Evolutionary conservation across 345 rosid species (phyloP).

Genomic region (Reutealis trisperma): DNA sequence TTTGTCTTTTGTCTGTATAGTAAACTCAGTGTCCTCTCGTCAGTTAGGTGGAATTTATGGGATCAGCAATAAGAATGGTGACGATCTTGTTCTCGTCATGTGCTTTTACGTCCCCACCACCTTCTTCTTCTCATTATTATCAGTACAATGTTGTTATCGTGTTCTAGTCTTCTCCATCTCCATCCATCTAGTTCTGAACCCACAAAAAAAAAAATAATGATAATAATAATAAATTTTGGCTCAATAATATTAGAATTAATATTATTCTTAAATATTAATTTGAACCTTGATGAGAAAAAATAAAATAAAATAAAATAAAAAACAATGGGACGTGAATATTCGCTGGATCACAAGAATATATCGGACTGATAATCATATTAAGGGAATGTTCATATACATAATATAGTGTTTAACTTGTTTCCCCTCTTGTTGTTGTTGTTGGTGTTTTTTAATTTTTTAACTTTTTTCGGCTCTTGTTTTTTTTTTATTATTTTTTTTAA

Average conservation of each 20-base stretch:
- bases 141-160: constrained; percentile 10
- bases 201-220: too few relatives aligned
- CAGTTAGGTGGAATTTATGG: constrained; percentile 18
- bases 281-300: background rate
- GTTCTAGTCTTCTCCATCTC: background rate
- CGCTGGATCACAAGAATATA: background rate
- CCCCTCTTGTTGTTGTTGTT: background rate
- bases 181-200: background rate
- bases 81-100: constrained; percentile 23
- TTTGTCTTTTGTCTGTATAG: background rate
- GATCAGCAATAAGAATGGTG: constrained; percentile 20
- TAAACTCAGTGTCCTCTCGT: background rate
- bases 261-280: too few relatives aligned
- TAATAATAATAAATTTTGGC: too few relatives aligned
- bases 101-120: constrained; percentile 9
- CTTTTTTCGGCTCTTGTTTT: too few relatives aligned
- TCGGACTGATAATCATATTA: background rate
- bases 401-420: constrained; percentile 1
- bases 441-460: too few relatives aligned
- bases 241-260: too few relatives aligned
- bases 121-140: background rate
- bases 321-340: background rate
- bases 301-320: too few relatives aligned
- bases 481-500: background rate
- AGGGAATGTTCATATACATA: background rate